Conservation (phyloP, 768 basidiomycete genomes). For the Pleurotus cornucopiae region DNA sequence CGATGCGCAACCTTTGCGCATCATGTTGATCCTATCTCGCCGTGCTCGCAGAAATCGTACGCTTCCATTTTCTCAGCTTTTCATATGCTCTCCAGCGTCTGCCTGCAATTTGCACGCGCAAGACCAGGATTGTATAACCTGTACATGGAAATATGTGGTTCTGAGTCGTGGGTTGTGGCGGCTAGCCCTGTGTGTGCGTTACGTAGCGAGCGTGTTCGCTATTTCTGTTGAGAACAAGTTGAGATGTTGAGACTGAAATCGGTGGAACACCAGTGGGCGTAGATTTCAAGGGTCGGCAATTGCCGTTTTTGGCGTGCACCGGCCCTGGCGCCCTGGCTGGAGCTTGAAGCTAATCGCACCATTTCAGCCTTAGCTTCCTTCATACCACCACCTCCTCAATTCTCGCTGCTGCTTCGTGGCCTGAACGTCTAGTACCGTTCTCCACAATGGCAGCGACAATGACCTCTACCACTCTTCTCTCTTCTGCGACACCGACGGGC, state of each 20-base stretch:
- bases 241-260: not conserved
- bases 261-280: not conserved
- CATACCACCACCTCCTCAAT: not conserved
- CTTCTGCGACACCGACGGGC: not conserved
- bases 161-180: not conserved
- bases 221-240: not conserved
- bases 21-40: not conserved
- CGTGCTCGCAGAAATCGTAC: not conserved
- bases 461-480: not conserved
- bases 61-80: not conserved
- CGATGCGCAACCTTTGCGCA: not conserved
- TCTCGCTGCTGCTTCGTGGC: not conserved
- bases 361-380: not conserved
- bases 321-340: not conserved
- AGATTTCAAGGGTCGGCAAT: not conserved
- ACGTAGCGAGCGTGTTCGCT: not conserved
- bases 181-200: not conserved
- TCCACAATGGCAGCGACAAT: slow-evolving; percentile 6
- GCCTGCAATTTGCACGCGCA: not conserved
- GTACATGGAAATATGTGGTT: not conserved
- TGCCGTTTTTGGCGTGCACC: not conserved
- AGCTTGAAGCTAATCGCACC: slow-evolving; percentile 1
- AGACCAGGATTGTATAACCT: not conserved
- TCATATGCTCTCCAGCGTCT: not conserved
- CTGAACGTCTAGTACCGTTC: not conserved